Percentiles rank a stretch among this genome's conserved stretches.
Conservation (phyloP, 2,329 filamentous ascomycete species). For the Pseudogymnoascus sp. region DNA sequence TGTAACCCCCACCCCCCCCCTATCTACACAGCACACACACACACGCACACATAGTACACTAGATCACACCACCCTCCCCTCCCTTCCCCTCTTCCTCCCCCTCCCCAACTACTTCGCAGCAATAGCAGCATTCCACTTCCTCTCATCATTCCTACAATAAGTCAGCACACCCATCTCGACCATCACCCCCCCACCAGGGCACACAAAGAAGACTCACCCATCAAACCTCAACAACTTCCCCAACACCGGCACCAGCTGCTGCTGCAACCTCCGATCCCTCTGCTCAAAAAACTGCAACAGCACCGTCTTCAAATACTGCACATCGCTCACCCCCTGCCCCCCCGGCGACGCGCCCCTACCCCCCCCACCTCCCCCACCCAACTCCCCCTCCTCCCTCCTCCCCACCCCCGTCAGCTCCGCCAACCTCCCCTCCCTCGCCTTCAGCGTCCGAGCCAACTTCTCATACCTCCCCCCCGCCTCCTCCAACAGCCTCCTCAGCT, state of each 20-base stretch:
- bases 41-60: not conserved
- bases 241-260: conserved; percentile 69
- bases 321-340: conserved; percentile 25
- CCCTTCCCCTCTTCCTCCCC: not conserved
- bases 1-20: not conserved
- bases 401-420: conserved; percentile 18
- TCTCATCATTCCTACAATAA: conserved; percentile 57
- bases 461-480: conserved; percentile 71
- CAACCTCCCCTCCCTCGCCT: conserved; percentile 36
- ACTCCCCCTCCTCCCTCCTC: conserved; percentile 8
- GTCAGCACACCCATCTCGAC: conserved; percentile 13
- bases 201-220: conserved; percentile 47
- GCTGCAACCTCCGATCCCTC: conserved; percentile 66
- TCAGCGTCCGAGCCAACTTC: conserved; percentile 63
- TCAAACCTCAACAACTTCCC: conserved; percentile 71
- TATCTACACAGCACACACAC: not conserved
- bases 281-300: conserved; percentile 74
- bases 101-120: conserved; percentile 7
- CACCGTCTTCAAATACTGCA: conserved; percentile 70
- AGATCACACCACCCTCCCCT: not conserved
- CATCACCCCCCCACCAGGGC: not conserved
- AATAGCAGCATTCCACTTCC: conserved; percentile 78
- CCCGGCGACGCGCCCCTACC: conserved; percentile 16
- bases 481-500: conserved; percentile 68
- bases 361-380: conserved; percentile 17